phyloP scores from a whole-genome alignment of 2,329 filamentous ascomycete genomes.

The Microcyclospora pomicola region DNA sequence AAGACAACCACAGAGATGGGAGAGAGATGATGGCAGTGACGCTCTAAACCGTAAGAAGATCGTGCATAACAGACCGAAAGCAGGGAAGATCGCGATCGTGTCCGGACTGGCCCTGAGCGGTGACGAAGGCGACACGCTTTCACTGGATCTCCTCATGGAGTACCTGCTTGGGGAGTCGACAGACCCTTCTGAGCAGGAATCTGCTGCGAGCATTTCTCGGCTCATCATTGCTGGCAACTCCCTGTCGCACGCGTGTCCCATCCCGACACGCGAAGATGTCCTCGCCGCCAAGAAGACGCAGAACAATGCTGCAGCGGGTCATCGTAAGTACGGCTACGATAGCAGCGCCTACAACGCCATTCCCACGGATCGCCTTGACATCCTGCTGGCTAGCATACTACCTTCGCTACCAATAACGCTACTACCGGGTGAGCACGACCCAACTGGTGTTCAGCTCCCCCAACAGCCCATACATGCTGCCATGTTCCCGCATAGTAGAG shows the following conservation, averaged over 20 bases:
- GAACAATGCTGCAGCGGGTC: conserved; percentile 29
- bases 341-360: conserved; percentile 72
- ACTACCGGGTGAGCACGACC: conserved; percentile 70
- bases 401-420: conserved; percentile 80
- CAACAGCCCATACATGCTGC: conserved; percentile 89
- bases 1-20: conserved; percentile 69
- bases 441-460: conserved; percentile 76
- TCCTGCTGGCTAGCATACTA: conserved; percentile 66
- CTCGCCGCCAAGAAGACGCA: conserved; percentile 25
- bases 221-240: conserved; percentile 90
- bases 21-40: conserved; percentile 41
- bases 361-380: conserved; percentile 71
- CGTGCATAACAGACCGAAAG: conserved; percentile 27
- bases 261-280: conserved; percentile 34
- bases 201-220: conserved; percentile 57
- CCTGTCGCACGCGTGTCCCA: conserved; percentile 40
- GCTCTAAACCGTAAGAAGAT: conserved; percentile 24
- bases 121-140: conserved; percentile 57
- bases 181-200: conserved; percentile 44
- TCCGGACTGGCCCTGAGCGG: conserved; percentile 79
- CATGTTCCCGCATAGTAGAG: conserved; percentile 66
- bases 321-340: conserved; percentile 91
- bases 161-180: conserved; percentile 75
- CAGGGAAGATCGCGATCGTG: conserved; percentile 69
- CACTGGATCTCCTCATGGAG: conserved; percentile 67